Conservation (phyloP, 257 asterid genomes). For the Fraxinus americana region DNA sequence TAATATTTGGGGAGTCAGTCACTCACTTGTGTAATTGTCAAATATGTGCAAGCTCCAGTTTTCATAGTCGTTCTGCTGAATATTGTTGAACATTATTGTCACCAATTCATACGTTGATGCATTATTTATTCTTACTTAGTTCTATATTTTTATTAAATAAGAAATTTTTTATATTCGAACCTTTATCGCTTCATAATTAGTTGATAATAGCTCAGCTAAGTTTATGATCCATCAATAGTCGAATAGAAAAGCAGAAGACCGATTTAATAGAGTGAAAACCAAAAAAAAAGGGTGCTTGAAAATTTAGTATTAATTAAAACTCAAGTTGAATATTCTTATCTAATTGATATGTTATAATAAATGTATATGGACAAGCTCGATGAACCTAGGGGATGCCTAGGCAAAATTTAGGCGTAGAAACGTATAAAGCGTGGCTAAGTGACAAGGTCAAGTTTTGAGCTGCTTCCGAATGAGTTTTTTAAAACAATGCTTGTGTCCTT, state of each 20-base stretch:
- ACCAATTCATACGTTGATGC: neutral
- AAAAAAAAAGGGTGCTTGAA: neutral
- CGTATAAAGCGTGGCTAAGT: too few species aligned
- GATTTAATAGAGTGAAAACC: too few species aligned
- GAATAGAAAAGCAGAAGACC: neutral
- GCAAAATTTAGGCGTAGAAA: too few species aligned
- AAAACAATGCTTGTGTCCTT: too few species aligned
- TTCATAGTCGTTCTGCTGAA: neutral
- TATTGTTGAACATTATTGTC: neutral
- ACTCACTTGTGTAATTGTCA: neutral
- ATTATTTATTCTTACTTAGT: neutral
- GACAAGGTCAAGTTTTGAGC: too few species aligned
- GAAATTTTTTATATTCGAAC: too few species aligned
- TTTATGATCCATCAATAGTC: neutral
- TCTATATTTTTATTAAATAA: neutral
- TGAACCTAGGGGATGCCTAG: too few species aligned
- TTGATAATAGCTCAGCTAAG: neutral
- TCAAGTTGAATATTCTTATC: neutral
- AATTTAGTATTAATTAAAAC: too few species aligned
- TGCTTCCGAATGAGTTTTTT: too few species aligned
- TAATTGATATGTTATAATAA: neutral
- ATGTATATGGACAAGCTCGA: too few species aligned
- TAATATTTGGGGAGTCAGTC: neutral
- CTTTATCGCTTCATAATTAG: neutral
- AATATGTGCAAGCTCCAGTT: constrained; percentile 3